Conservation (phyloP, 2,329 filamentous ascomycete genomes). For the Nannizziopsis arthrosporioides region DNA sequence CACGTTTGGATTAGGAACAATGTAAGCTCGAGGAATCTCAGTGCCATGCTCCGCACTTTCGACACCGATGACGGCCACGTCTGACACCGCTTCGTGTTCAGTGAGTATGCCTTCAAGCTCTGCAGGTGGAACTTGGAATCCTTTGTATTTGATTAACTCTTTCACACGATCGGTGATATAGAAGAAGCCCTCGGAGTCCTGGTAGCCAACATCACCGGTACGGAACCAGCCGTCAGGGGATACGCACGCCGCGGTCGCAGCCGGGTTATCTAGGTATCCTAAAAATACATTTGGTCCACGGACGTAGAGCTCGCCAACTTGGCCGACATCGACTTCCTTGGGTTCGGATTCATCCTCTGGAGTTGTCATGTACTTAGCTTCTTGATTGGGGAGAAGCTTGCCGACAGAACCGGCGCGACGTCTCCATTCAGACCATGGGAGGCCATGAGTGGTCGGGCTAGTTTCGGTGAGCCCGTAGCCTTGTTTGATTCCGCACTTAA, state of each 20-base stretch:
- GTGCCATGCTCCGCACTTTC: slow-evolving; percentile 51
- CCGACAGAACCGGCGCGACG: slow-evolving; percentile 68
- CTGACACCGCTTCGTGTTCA: slow-evolving; percentile 41
- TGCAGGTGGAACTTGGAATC: slow-evolving; percentile 59
- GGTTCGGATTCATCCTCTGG: slow-evolving; percentile 39
- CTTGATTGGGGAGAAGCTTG: slow-evolving; percentile 63
- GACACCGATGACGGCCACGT: slow-evolving; percentile 53
- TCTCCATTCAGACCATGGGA: slow-evolving; percentile 64
- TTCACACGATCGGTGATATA: slow-evolving; percentile 83
- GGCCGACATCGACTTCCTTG: slow-evolving; percentile 48
- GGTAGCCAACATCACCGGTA: slow-evolving; percentile 75
- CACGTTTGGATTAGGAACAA: slow-evolving; percentile 40
- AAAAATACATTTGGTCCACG: slow-evolving; percentile 53
- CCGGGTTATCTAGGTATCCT: slow-evolving; percentile 50
- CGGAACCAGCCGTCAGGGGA: slow-evolving; percentile 70
- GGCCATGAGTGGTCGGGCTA: slow-evolving; percentile 63
- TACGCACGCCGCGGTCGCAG: slow-evolving; percentile 45
- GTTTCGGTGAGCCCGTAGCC: slow-evolving; percentile 87
- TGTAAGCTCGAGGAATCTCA: slow-evolving; percentile 56
- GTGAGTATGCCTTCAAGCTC: slow-evolving; percentile 49
- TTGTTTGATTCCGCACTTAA: slow-evolving; percentile 75
- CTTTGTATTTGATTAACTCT: slow-evolving; percentile 53
- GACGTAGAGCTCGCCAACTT: slow-evolving; percentile 59
- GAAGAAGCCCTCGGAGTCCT: slow-evolving; percentile 66
- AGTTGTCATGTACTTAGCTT: slow-evolving; percentile 62